These are phyloP conservation scores for Podospora pseudoanserina DNA, from an alignment of 495 filamentous ascomycete genomes.

Conservation along the genomic window DNA sequence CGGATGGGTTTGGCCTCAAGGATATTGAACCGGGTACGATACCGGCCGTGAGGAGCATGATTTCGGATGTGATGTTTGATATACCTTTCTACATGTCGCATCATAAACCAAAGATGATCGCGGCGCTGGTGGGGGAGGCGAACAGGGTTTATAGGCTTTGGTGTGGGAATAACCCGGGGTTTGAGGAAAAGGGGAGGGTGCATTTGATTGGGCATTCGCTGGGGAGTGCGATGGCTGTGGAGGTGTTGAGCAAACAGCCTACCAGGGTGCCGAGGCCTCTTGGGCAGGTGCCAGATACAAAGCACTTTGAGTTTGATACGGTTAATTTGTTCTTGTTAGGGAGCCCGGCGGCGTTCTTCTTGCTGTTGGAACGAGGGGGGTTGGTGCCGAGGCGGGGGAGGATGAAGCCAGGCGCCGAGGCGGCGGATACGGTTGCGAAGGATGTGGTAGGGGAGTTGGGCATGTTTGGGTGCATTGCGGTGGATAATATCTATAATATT, in stretches of 20 bases:
- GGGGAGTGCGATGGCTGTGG: slow-evolving; percentile 88
- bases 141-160: slow-evolving; percentile 91
- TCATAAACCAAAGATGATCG: slow-evolving; percentile 91
- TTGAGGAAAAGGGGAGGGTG: slow-evolving; percentile 73
- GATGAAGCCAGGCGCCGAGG: slow-evolving; percentile 67
- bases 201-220: slow-evolving; percentile 92
- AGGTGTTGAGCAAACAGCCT: slow-evolving; percentile 86
- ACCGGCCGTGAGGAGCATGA: slow-evolving; percentile 80
- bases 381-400: slow-evolving; percentile 75
- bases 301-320: slow-evolving; percentile 87
- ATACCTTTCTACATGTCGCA: slow-evolving; percentile 96
- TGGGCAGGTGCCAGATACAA: slow-evolving; percentile 45
- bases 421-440: slow-evolving; percentile 53
- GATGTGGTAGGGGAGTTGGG: slow-evolving; percentile 72
- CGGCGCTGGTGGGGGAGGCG: slow-evolving; percentile 83
- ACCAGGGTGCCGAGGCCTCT: slow-evolving; percentile 51
- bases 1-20: slow-evolving; percentile 70
- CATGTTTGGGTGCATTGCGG: slow-evolving; percentile 82
- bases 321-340: slow-evolving; percentile 84
- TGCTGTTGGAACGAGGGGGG: slow-evolving; percentile 77
- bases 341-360: slow-evolving; percentile 90
- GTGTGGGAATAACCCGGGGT: slow-evolving; percentile 87
- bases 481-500: slow-evolving; percentile 96
- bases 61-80: slow-evolving; percentile 96
- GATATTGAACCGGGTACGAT: slow-evolving; percentile 93